Conservation (phyloP, 1,284 basidiomycete species). For the Cerrena zonata region DNA sequence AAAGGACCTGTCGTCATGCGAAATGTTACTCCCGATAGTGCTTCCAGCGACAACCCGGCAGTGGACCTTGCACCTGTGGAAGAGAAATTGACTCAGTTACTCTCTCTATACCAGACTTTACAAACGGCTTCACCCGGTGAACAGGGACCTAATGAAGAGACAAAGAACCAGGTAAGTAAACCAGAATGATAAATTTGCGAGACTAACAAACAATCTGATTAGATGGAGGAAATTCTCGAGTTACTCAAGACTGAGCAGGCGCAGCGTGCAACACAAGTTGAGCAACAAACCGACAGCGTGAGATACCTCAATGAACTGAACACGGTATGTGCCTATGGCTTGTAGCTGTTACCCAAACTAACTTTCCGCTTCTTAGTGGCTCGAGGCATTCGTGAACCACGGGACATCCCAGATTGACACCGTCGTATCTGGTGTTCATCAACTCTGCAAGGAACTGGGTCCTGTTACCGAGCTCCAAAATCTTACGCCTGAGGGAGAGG, state of each 20-base stretch:
- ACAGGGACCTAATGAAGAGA: not conserved
- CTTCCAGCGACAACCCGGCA: not conserved
- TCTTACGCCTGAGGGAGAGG: not conserved
- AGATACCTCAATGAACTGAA: conserved; percentile 73
- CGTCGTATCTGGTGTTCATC: conserved; percentile 55
- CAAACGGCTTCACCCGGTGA: not conserved
- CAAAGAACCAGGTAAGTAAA: not conserved
- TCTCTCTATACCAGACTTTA: conserved; percentile 12
- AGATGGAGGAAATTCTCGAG: conserved; percentile 41
- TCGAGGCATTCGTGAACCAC: conserved; percentile 73
- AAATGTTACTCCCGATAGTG: not conserved
- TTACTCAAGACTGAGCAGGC: conserved; percentile 42
- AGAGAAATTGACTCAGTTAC: conserved; percentile 23
- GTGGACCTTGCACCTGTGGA: conserved; percentile 10
- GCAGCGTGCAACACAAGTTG: conserved; percentile 42
- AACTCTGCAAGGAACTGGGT: conserved; percentile 51
- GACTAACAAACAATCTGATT: too few relatives aligned
- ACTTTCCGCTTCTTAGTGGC: conserved; percentile 50
- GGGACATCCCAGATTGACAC: conserved; percentile 65
- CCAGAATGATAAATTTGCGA: conserved; percentile 2
- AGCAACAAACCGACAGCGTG: conserved; percentile 65
- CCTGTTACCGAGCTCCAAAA: conserved; percentile 16
- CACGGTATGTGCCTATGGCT: conserved; percentile 37
- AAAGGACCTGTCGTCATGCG: conserved; percentile 1
- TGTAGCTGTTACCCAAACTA: not conserved